Conservation (phyloP, 2,329 filamentous ascomycete genomes). For the Coniochaeta sp. region DNA sequence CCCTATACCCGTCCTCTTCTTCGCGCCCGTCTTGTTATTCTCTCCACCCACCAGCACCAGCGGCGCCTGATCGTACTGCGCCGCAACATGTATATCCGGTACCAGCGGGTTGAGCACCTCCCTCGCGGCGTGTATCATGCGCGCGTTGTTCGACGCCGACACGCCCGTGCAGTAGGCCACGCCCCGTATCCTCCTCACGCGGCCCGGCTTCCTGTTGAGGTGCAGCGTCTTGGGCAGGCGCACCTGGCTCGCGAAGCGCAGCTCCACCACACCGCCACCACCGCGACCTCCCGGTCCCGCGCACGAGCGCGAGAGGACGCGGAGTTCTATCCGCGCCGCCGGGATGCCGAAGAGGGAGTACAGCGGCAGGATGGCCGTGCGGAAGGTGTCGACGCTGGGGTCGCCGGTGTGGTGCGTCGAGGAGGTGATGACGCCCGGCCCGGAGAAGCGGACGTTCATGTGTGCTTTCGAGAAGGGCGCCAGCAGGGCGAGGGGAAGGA, state of each 20-base stretch:
- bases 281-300: slow-evolving; percentile 67
- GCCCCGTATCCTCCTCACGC: slow-evolving; percentile 81
- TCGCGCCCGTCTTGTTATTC: slow-evolving; percentile 47
- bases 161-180: slow-evolving; percentile 94
- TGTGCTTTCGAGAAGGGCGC: slow-evolving; percentile 90
- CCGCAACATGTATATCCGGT: slow-evolving; percentile 84
- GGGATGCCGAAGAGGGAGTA: slow-evolving; percentile 86
- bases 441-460: slow-evolving; percentile 84
- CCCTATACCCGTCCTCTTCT: slow-evolving; percentile 71
- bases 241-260: slow-evolving; percentile 89
- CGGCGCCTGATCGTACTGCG: slow-evolving; percentile 64
- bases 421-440: slow-evolving; percentile 86
- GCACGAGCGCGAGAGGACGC: slow-evolving; percentile 75
- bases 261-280: slow-evolving; percentile 86
- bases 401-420: slow-evolving; percentile 71
- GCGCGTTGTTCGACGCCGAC: slow-evolving; percentile 83
- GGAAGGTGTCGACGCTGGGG: slow-evolving; percentile 85
- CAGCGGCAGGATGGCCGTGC: slow-evolving; percentile 84
- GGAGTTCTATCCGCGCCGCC: slow-evolving; percentile 72
- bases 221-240: slow-evolving; percentile 91
- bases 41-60: slow-evolving; percentile 34
- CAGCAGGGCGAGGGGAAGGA: slow-evolving; percentile 81
- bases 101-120: slow-evolving; percentile 81
- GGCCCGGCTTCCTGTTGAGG: slow-evolving; percentile 70
- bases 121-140: slow-evolving; percentile 88